Evolutionary conservation across 805 yeast genomes (phyloP).

Genomic region (Saccharomycopsis fermentans): DNA sequence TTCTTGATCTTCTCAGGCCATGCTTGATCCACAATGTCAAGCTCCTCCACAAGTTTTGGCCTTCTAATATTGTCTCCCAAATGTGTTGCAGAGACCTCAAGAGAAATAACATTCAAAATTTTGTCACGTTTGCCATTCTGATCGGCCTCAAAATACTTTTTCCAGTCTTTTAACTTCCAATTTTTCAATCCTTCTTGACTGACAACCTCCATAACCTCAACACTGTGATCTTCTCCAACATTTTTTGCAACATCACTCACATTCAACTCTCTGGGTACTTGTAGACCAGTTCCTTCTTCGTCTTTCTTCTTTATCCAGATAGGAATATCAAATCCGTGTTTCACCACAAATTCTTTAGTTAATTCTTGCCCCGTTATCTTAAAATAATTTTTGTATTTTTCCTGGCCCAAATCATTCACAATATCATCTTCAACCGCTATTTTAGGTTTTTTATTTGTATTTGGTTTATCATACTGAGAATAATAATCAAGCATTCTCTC

Average conservation of each 20-base stretch:
- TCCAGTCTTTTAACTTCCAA: slow-evolving; percentile 70
- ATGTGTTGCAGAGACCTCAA: slow-evolving; percentile 58
- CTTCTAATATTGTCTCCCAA: slow-evolving; percentile 43
- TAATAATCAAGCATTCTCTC: slow-evolving; percentile 20
- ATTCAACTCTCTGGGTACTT: slow-evolving; percentile 45
- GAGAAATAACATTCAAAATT: slow-evolving; percentile 68
- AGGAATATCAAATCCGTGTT: slow-evolving; percentile 33
- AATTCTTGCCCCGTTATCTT: slow-evolving; percentile 28
- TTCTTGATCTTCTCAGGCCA: slow-evolving; percentile 36
- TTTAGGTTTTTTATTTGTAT: background rate
- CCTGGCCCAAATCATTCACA: background rate
- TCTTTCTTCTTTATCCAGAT: slow-evolving; percentile 31
- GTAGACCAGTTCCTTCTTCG: slow-evolving; percentile 30
- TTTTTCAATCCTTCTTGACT: slow-evolving; percentile 54
- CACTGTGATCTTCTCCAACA: slow-evolving; percentile 51
- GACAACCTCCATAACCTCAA: slow-evolving; percentile 85
- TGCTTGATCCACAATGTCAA: slow-evolving; percentile 60
- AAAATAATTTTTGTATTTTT: background rate
- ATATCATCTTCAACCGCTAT: background rate
- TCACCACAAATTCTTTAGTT: slow-evolving; percentile 28
- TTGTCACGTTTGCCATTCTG: slow-evolving; percentile 42
- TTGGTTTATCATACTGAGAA: background rate
- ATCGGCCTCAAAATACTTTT: slow-evolving; percentile 49
- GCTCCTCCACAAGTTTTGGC: slow-evolving; percentile 53
- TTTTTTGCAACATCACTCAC: slow-evolving; percentile 45